phyloP scores from a whole-genome alignment of 108 stramenopile genomes.

The Fragilariopsis cylindrus region DNA sequence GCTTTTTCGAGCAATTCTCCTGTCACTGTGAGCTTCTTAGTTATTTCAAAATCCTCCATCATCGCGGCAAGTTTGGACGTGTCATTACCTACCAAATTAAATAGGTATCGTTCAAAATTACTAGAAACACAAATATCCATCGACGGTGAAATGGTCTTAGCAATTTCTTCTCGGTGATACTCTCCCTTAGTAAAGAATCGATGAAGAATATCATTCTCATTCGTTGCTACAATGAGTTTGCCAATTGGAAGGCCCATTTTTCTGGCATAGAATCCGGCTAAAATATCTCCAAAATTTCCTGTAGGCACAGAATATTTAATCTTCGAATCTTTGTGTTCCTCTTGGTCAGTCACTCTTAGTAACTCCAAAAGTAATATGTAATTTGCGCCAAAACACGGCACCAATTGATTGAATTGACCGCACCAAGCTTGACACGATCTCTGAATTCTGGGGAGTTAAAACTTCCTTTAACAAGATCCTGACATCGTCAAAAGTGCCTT shows the following conservation, averaged over 20 bases:
- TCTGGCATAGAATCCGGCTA: conserved; percentile 98
- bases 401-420: conserved; percentile 99
- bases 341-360: conserved; percentile 87
- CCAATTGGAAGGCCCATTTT: conserved; percentile 97
- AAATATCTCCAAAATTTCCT: conserved; percentile 98
- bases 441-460: conserved; percentile 91
- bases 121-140: conserved; percentile 99
- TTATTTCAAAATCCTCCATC: conserved; percentile 93
- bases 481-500: conserved; percentile 98
- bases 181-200: conserved; percentile 95
- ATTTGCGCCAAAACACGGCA: conserved; percentile 98
- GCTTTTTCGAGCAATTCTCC: conserved; percentile 82
- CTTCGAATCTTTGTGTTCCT: conserved; percentile 37
- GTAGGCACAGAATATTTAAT: conserved; percentile 96
- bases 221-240: conserved; percentile 94
- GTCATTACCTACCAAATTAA: conserved; percentile 91
- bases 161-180: conserved; percentile 88
- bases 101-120: conserved; percentile 98
- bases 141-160: conserved; percentile 88
- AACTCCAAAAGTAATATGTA: conserved; percentile 98
- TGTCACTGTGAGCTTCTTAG: conserved; percentile 84
- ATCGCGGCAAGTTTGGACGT: conserved; percentile 69
- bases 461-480: conserved; percentile 97
- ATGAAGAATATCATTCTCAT: conserved; percentile 99
- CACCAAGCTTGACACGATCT: conserved; percentile 91